Evolutionary conservation across 2,329 filamentous ascomycete genomes (phyloP).

Genomic region (Scedosporium apiospermum): DNA sequence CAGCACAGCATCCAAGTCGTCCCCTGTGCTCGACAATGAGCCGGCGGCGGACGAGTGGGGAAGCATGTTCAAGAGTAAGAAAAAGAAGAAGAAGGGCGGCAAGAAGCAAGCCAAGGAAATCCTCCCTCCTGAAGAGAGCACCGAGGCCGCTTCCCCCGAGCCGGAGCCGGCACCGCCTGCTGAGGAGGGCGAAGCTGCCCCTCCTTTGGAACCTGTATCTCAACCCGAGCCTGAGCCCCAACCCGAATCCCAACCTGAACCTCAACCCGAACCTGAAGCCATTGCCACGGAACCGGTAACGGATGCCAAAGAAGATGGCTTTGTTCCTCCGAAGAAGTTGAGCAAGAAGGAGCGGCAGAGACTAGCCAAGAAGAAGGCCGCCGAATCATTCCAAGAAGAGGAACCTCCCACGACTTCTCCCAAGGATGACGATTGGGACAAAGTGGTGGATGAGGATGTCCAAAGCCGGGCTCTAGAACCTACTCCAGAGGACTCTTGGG

Average conservation of each 20-base stretch:
- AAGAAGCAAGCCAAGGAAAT: constrained; percentile 13
- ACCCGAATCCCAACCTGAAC: background rate
- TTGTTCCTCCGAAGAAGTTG: constrained; percentile 20
- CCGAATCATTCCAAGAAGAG: background rate
- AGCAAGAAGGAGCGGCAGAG: constrained; percentile 14
- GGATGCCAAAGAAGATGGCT: constrained; percentile 16
- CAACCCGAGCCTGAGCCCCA: background rate
- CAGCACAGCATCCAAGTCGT: constrained; percentile 14
- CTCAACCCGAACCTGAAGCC: background rate
- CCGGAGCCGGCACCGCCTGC: background rate
- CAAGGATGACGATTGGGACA: background rate
- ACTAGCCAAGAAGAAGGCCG: background rate
- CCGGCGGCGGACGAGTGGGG: constrained; percentile 17
- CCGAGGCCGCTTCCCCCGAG: background rate
- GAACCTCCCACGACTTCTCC: background rate
- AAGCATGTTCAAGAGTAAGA: constrained; percentile 15
- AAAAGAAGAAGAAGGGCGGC: constrained; percentile 21
- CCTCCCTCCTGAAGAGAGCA: background rate
- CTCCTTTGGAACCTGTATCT: background rate
- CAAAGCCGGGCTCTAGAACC: background rate
- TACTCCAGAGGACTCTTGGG: background rate
- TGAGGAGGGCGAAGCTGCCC: background rate
- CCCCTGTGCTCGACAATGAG: background rate
- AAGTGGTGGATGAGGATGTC: background rate
- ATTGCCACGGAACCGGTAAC: background rate